Evolutionary conservation across 2,329 filamentous ascomycete genomes (phyloP).

Genomic region (Leptosphaerulina australis): DNA sequence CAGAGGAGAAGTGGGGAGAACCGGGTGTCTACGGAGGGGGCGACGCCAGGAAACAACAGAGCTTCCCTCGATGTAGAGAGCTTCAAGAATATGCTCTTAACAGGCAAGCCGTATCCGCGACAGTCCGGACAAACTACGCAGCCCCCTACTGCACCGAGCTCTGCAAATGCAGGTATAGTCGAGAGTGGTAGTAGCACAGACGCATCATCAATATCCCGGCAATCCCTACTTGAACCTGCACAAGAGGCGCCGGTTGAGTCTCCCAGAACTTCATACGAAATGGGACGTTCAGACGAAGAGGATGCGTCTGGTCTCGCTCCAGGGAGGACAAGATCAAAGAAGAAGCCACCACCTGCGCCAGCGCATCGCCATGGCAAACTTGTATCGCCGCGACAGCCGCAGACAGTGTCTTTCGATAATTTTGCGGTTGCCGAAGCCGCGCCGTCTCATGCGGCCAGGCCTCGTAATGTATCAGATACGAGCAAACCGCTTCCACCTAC

Average conservation of each 20-base stretch:
- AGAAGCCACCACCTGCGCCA: slow-evolving; percentile 68
- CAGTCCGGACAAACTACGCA: slow-evolving; percentile 35
- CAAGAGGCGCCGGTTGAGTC: slow-evolving; percentile 56
- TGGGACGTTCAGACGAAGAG: slow-evolving; percentile 59
- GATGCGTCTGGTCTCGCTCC: slow-evolving; percentile 44
- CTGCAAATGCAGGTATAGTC: slow-evolving; percentile 32
- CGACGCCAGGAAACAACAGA: slow-evolving; percentile 36
- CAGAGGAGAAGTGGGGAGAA: slow-evolving; percentile 33
- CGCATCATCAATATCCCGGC: slow-evolving; percentile 63
- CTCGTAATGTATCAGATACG: slow-evolving; percentile 55
- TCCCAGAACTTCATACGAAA: slow-evolving; percentile 65
- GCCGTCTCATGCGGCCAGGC: slow-evolving; percentile 30
- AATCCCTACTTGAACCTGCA: slow-evolving; percentile 63
- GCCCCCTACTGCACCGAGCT: slow-evolving; percentile 29
- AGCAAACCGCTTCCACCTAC: slow-evolving; percentile 68
- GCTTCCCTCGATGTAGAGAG: slow-evolving; percentile 74
- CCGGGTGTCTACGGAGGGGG: slow-evolving; percentile 36
- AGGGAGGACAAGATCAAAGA: slow-evolving; percentile 61
- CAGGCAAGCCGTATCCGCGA: slow-evolving; percentile 63
- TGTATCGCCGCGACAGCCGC: slow-evolving; percentile 60
- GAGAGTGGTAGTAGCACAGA: slow-evolving; percentile 63
- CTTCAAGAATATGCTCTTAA: slow-evolving; percentile 77
- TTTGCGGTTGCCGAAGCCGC: slow-evolving; percentile 35
- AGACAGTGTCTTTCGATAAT: slow-evolving; percentile 44
- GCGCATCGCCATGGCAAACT: slow-evolving; percentile 79